Evolutionary conservation across 2,329 filamentous ascomycete genomes (phyloP).

Genomic region (Aspergillus transmontanensis): DNA sequence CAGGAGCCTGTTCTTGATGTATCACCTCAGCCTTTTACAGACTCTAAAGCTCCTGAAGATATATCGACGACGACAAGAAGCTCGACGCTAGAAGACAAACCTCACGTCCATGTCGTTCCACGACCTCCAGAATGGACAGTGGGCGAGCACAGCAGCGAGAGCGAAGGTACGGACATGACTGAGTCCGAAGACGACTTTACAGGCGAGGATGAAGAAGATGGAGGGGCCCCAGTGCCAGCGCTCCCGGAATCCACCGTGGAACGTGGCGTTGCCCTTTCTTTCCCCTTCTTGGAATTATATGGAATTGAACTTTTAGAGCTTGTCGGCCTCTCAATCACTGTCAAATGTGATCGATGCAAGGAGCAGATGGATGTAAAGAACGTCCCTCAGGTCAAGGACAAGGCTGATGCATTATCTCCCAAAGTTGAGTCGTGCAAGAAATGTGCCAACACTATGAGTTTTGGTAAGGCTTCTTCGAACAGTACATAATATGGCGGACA

Average conservation of each 20-base stretch:
- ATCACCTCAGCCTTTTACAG: slow-evolving; percentile 14
- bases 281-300: slow-evolving; percentile 75
- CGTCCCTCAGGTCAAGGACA: slow-evolving; percentile 58
- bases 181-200: slow-evolving; percentile 47
- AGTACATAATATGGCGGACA: background rate
- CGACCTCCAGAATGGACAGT: slow-evolving; percentile 75
- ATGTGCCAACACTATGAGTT: slow-evolving; percentile 53
- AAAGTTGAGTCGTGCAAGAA: slow-evolving; percentile 57
- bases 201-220: slow-evolving; percentile 47
- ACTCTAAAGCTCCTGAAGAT: slow-evolving; percentile 17
- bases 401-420: slow-evolving; percentile 40
- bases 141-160: slow-evolving; percentile 35
- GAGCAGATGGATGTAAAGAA: slow-evolving; percentile 70
- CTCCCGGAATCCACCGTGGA: slow-evolving; percentile 54
- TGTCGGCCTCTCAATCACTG: slow-evolving; percentile 64
- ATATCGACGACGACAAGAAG: slow-evolving; percentile 17
- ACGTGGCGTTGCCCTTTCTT: slow-evolving; percentile 74
- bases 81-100: slow-evolving; percentile 50
- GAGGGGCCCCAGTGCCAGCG: slow-evolving; percentile 39
- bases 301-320: slow-evolving; percentile 76
- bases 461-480: slow-evolving; percentile 36
- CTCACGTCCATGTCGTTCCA: slow-evolving; percentile 71
- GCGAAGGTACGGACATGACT: slow-evolving; percentile 46
- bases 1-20: slow-evolving; percentile 22
- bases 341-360: slow-evolving; percentile 81